Evolutionary conservation across 306 rosid genomes (phyloP).

Genomic region (Begonia masoniana): DNA sequence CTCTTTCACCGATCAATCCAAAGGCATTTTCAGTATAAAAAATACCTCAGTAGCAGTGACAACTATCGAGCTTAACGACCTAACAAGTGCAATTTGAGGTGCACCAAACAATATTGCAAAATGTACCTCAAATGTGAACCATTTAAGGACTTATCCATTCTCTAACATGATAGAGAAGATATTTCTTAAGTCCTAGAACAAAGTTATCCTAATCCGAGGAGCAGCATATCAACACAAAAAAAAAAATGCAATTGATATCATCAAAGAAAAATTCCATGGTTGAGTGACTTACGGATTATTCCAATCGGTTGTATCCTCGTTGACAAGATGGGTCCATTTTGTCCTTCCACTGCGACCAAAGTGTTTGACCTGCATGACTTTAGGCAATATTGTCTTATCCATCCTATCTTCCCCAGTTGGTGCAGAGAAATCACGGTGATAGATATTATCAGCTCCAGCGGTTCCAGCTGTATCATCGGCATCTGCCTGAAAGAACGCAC

Average conservation of each 20-base stretch:
- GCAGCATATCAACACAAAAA: not conserved
- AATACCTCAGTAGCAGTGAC: too few species aligned
- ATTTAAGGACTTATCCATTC: too few species aligned
- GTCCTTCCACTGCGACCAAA: constrained; percentile 98
- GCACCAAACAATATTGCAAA: too few species aligned
- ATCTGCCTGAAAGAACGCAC: constrained; percentile 79
- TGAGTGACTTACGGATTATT: constrained; percentile 71
- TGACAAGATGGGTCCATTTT: constrained; percentile 97
- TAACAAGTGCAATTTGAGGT: too few species aligned
- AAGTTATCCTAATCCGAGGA: not conserved
- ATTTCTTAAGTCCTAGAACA: not conserved
- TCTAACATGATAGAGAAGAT: too few species aligned
- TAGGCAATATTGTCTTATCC: constrained; percentile 92
- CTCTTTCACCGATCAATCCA: too few species aligned
- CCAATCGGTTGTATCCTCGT: constrained; percentile 97
- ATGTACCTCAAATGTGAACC: too few species aligned
- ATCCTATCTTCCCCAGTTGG: constrained; percentile 97
- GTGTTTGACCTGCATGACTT: constrained; percentile 98
- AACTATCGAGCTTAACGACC: too few species aligned
- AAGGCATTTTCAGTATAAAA: too few species aligned
- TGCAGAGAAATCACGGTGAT: constrained; percentile 73
- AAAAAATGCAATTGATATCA: not conserved
- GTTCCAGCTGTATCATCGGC: constrained; percentile 45
- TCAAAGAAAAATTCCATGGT: not conserved
- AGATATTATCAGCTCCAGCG: constrained; percentile 42